A percentile compares a stretch with the other conserved stretches of the same genome.
Conservation (phyloP, 73 alveolate species). For the Vitrella brassicaformis region DNA sequence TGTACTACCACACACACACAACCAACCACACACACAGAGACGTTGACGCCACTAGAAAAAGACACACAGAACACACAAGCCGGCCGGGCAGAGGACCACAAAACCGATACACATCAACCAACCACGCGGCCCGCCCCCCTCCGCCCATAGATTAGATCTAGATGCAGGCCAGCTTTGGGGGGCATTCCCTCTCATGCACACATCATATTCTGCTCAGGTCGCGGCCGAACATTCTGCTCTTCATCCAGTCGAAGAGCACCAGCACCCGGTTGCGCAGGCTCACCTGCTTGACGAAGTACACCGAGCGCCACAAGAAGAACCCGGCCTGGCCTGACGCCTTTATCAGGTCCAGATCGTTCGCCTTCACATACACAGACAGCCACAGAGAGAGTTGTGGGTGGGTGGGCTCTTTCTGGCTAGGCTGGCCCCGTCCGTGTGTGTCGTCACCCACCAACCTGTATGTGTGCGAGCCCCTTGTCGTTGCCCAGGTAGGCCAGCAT, state of each 20-base stretch:
- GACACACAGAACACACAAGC: no score
- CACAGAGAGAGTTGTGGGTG: background rate
- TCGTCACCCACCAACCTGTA: background rate
- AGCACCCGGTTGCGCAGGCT: conserved; percentile 24
- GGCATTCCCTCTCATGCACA: background rate
- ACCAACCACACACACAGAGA: no score
- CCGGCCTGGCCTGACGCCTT: conserved; percentile 19
- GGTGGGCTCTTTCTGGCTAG: background rate
- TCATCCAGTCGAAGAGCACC: conserved; percentile 32
- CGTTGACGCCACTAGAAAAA: no score
- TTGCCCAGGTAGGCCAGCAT: background rate
- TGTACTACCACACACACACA: no score
- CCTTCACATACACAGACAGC: conserved; percentile 8
- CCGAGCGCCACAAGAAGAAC: conserved; percentile 31
- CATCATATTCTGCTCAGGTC: conserved; percentile 22
- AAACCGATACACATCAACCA: no score
- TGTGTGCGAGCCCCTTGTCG: background rate
- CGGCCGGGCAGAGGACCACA: no score
- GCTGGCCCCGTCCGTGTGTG: background rate
- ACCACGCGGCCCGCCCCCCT: no score
- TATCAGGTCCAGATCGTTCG: conserved; percentile 4
- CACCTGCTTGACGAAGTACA: conserved; percentile 15
- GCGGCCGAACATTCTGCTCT: conserved; percentile 26
- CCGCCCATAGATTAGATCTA: no score
- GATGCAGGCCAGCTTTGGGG: no score